Evolutionary conservation across 768 basidiomycete genomes (phyloP).

Genomic region (Mycena polygramma): DNA sequence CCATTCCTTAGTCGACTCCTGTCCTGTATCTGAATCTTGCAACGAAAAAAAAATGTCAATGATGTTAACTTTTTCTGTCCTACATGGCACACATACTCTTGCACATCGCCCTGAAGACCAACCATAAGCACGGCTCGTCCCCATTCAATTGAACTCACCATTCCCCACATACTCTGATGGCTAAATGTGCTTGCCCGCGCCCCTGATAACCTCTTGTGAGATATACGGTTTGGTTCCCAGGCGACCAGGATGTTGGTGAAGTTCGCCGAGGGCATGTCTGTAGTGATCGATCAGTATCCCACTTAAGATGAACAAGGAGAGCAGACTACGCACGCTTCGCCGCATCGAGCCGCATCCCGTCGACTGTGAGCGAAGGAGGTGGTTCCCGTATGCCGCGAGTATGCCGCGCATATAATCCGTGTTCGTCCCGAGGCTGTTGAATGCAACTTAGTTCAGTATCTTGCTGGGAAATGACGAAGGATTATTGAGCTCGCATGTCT

Average conservation of each 20-base stretch:
- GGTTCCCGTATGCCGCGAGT: slow-evolving; percentile 70
- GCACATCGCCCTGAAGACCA: slow-evolving; percentile 64
- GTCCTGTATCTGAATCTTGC: slow-evolving; percentile 71
- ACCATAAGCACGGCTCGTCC: neutral
- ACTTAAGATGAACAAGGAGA: too few species aligned
- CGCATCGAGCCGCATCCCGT: slow-evolving; percentile 74
- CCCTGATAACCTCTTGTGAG: slow-evolving; percentile 74
- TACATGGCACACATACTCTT: slow-evolving; percentile 60
- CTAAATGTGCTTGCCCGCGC: slow-evolving; percentile 63
- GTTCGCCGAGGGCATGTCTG: slow-evolving; percentile 68
- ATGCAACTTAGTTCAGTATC: too few species aligned
- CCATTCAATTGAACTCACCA: neutral
- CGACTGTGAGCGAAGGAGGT: slow-evolving; percentile 73
- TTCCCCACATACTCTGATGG: slow-evolving; percentile 75
- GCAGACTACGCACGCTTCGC: slow-evolving; percentile 76
- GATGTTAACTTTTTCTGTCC: neutral
- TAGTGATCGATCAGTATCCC: too few species aligned
- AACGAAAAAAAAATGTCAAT: neutral
- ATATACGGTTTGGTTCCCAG: slow-evolving; percentile 64
- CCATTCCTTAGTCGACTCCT: slow-evolving; percentile 62
- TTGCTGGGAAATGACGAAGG: too few species aligned
- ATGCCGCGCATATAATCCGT: slow-evolving; percentile 68
- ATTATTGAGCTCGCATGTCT: slow-evolving; percentile 65
- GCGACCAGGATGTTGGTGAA: slow-evolving; percentile 66
- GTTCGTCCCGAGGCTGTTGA: slow-evolving; percentile 74